Evolutionary conservation across 2,329 filamentous ascomycete genomes (phyloP), one percentile per base, ranked within the genome.

Genomic region (Arthrobotrys pseudoclavata): DNA sequence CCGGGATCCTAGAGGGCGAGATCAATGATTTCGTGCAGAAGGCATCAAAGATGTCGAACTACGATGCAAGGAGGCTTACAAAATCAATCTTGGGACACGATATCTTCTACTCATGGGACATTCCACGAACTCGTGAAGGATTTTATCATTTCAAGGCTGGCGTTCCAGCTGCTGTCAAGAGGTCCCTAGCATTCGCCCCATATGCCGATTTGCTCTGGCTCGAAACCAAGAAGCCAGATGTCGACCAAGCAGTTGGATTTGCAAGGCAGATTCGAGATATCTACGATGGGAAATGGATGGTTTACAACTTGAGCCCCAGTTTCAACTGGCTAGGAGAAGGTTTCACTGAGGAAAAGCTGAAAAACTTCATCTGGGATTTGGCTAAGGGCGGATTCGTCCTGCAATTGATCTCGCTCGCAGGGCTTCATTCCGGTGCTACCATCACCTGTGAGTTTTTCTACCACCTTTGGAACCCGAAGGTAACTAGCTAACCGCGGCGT

Each of bases 311-410:
- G 1, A 94, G 91, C 3, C 96, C 96, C 0, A 97, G 93, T 7
- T 99, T 99, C 88, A 98, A 99, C 87, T 99, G 96, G 96, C 96
- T 96, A 89, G 90, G 90, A 10, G 94, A 98, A 83, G 96, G 95
- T 31, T 99, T 98, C 85, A 91, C 89, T 2, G 90, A 94, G 79
- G 90, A 89, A 78, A 91, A 91, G 4, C 87, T 99, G 69, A 93
- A 92, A 85, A 93, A 89, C 4, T 99, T 99, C 84, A 92, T 99
- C 81, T 98, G 95, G 95, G 95, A 98, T 83, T 89, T 99, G 80
- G 96, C 94, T 7, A 90, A 91, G 83, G 92, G 97, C 81, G 95
- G 95, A 76, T 95, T 90, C 83, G 89, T 89, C 9, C 84, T 91
- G 81, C 90, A 91, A 85, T 86, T 91, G 29, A 88, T 91, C 76